Base-by-base conservation (phyloP, 2,329 filamentous ascomycete species). In the Fusarium heterosporum region DNA sequence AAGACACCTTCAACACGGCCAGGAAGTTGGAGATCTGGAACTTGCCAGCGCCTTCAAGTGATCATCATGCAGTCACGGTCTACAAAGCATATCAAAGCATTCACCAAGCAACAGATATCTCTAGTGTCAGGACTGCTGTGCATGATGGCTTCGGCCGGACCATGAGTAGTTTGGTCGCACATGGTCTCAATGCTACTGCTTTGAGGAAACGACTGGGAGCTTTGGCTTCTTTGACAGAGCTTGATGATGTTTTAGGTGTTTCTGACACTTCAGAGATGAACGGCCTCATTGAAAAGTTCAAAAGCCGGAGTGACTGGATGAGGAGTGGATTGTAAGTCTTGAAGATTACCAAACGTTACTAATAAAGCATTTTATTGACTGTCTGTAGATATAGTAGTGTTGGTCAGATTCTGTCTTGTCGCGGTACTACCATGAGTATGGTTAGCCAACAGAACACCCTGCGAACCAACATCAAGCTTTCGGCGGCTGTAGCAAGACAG, bases 11-110 rank as follows among this genome's bases (percentile, higher is more conserved):
- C 66, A 86, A 88, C 52, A 93, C 92, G 8, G 93, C 94, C 19
- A 87, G 92, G 61, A 91, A 90, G 67, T 82, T 98, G 16, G 93
- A 96, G 69, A 90, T 95, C 72, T 99, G 96, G 96, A 94, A 97
- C 74, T 84, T 98, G 19, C 91, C 92, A 14, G 89, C 89, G 1
- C 92, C 93, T 9, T 80, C 83, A 4, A 86, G 85, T 47, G 81
- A 84, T 13, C 89, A 87, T 29, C 87, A 90, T 55, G 83, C 89
- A 2, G 89, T 90, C 4, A 89, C 87, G 1, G 81, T 95, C 1
- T 97, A 96, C 79, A 91, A 90, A 71, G 88, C 89, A 0, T 93
- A 96, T 60, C 93, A 97, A 75, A 87, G 88, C 22, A 84, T 97
- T 61, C 87, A 93, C 72, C 89, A 88, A 65, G 88, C 90, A 4